Evolutionary conservation across 1,139 yeast genomes (phyloP).

Genomic region (Kurtzmaniella quercitrusa): DNA sequence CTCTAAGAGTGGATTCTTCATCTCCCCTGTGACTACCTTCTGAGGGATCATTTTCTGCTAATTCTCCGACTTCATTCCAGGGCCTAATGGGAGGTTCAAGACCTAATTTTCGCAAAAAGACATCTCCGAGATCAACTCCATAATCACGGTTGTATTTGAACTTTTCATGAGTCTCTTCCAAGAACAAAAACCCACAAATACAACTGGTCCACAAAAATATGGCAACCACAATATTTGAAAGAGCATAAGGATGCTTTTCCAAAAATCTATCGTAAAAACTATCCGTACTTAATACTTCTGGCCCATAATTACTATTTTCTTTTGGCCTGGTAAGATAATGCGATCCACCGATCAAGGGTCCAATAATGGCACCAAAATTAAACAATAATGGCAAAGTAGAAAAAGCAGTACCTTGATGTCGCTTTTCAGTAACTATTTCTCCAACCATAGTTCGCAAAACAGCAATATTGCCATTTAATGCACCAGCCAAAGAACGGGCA

Average conservation of each 20-base stretch:
- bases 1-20: slow-evolving; percentile 7
- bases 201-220: slow-evolving; percentile 35
- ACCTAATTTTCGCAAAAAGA: slow-evolving; percentile 31
- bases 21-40: slow-evolving; percentile 2
- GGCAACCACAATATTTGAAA: slow-evolving; percentile 56
- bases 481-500: slow-evolving; percentile 31
- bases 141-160: slow-evolving; percentile 39
- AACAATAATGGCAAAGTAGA: slow-evolving; percentile 31
- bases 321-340: slow-evolving; percentile 29
- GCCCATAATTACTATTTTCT: slow-evolving; percentile 7
- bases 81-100: slow-evolving; percentile 26
- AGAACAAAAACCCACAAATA: slow-evolving; percentile 43
- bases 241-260: slow-evolving; percentile 49
- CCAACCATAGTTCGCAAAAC: slow-evolving; percentile 37
- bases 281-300: slow-evolving; percentile 12
- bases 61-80: slow-evolving; percentile 17
- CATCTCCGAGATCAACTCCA: slow-evolving; percentile 54
- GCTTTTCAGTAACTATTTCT: slow-evolving; percentile 32
- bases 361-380: slow-evolving; percentile 38
- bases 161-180: slow-evolving; percentile 57
- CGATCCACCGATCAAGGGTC: slow-evolving; percentile 58
- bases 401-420: slow-evolving; percentile 36
- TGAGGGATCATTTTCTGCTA: neutral
- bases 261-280: slow-evolving; percentile 25
- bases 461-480: slow-evolving; percentile 33